phyloP scores from a whole-genome alignment of 2,329 filamentous ascomycete genomes.

The Arthrobotrys sphaeroides region DNA sequence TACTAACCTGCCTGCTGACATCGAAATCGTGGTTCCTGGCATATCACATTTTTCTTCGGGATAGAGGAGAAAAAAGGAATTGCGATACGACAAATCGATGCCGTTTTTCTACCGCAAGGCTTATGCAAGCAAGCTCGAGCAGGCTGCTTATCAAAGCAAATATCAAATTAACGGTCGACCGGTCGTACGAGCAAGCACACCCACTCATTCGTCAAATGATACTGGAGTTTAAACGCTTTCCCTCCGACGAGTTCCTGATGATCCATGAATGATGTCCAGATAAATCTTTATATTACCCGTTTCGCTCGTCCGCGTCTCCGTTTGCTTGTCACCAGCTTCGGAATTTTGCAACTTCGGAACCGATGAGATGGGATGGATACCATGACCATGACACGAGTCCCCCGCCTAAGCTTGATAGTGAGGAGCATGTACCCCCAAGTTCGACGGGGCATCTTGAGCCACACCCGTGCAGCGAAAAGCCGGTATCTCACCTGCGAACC shows the following conservation, averaged over 20 bases:
- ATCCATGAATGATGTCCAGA: slow-evolving; percentile 3
- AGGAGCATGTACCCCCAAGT: slow-evolving; percentile 13
- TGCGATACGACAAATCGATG: neutral
- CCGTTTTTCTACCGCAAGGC: neutral
- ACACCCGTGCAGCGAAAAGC: slow-evolving; percentile 8
- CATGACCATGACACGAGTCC: slow-evolving; percentile 32
- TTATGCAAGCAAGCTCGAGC: slow-evolving; percentile 9
- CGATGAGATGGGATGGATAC: slow-evolving; percentile 28
- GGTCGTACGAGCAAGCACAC: slow-evolving; percentile 5
- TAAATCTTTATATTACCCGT: slow-evolving; percentile 16
- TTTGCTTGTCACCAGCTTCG: neutral
- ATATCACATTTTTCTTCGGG: slow-evolving; percentile 32
- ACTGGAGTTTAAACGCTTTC: neutral
- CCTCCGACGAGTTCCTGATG: slow-evolving; percentile 19
- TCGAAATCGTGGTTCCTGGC: slow-evolving; percentile 14
- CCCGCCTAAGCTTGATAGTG: neutral
- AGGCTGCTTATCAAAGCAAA: slow-evolving; percentile 40
- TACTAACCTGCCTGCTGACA: slow-evolving; percentile 24
- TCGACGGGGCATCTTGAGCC: slow-evolving; percentile 23
- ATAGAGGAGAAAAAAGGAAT: neutral
- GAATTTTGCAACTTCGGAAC: slow-evolving; percentile 44
- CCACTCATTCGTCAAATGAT: neutral
- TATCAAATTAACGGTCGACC: slow-evolving; percentile 3
- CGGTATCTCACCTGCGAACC: slow-evolving; percentile 12
- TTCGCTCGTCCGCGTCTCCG: slow-evolving; percentile 19